Base-by-base conservation (phyloP, 2,329 filamentous ascomycete genomes). In the Pyrenophora graminea region DNA sequence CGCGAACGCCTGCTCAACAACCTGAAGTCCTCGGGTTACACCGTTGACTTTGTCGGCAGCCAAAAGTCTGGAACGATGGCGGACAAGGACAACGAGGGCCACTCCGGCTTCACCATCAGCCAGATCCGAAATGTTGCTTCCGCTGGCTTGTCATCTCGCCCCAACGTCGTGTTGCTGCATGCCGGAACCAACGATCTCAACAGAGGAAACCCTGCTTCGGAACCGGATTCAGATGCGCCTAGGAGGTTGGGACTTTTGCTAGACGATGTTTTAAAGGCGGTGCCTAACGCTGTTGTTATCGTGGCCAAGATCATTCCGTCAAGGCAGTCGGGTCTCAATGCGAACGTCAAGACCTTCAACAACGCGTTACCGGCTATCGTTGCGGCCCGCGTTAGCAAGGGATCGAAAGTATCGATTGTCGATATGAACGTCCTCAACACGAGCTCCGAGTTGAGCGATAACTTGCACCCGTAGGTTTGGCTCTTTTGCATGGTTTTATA, bases 241-340 rank as follows among this genome's bases (percentile, higher is more conserved):
- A 54, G 59, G 8, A 62, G 72, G n/a, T 58, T 76, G 6, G 66
- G 66, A 2, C 45, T 34, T 1, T 48, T 75, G 31, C 59, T 76
- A 9, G 72, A 75, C 44, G 57, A 66, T 15, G 58, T 76, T 9
- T 41, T 71, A 6, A 45, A 49, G 17, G 55, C 45, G 9, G 67
- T 63, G 34, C 69, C 71, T 0, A 64, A 70, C 34, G 65, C 72
- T 1, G 67, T 64, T 3, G 56, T 76, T 1, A 45, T 77, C 6
- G 72, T 77, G 19, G 73, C 73, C 0, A 64, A 71, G 53, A 67
- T 76, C 18, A 71, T 73, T 18, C 51, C 55, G 3, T 39, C 56
- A 2, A 51, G 53, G 33, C 61, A 64, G 40, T 38, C 46, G 1
- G 50, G 39, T 8, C 49, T 51, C 15, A 44, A 58, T 31, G 40